A percentile compares a stretch with the other conserved stretches of the same genome.
Conservation (phyloP, 2,329 filamentous ascomycete genomes). For the Cadophora luteo-olivacea region DNA sequence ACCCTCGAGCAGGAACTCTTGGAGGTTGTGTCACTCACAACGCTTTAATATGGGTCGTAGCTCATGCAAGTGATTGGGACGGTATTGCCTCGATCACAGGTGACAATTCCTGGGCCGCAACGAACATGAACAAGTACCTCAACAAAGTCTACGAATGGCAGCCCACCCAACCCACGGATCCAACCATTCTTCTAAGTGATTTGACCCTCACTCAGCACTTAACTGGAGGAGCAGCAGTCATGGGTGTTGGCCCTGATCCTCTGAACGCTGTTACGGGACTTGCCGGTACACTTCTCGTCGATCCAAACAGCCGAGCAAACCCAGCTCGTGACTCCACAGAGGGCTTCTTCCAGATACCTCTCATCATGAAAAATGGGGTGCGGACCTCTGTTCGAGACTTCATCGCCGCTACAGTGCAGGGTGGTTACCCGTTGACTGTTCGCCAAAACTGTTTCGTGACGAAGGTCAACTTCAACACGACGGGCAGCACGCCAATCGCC, state of each 20-base stretch:
- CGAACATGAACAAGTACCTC: constrained; percentile 38
- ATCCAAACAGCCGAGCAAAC: constrained; percentile 22
- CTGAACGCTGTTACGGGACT: constrained; percentile 5
- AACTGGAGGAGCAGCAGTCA: constrained; percentile 16
- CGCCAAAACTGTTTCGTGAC: constrained; percentile 45
- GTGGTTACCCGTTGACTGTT: constrained; percentile 34
- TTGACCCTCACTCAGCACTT: constrained; percentile 25
- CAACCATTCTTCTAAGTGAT: constrained; percentile 29
- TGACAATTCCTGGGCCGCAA: constrained; percentile 36
- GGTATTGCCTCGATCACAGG: constrained; percentile 36
- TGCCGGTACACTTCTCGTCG: constrained; percentile 1
- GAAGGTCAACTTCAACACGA: constrained; percentile 48
- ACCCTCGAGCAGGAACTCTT: constrained; percentile 43
- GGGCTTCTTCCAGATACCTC: constrained; percentile 24
- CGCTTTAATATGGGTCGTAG: constrained; percentile 35
- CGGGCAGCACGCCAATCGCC: constrained; percentile 44
- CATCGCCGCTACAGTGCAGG: constrained; percentile 17
- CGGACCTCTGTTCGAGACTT: constrained; percentile 21
- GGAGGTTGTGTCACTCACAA: constrained; percentile 43
- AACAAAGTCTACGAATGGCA: constrained; percentile 28
- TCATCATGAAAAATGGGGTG: constrained; percentile 17
- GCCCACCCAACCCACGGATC: constrained; percentile 17
- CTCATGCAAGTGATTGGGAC: constrained; percentile 37
- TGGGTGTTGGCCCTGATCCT: constrained; percentile 7
- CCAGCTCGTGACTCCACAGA: constrained; percentile 18